A percentile compares a stretch with the other conserved stretches of the same genome.
phyloP scores from a whole-genome alignment of 2,329 filamentous ascomycete species.

The Podosphaera xanthii region DNA sequence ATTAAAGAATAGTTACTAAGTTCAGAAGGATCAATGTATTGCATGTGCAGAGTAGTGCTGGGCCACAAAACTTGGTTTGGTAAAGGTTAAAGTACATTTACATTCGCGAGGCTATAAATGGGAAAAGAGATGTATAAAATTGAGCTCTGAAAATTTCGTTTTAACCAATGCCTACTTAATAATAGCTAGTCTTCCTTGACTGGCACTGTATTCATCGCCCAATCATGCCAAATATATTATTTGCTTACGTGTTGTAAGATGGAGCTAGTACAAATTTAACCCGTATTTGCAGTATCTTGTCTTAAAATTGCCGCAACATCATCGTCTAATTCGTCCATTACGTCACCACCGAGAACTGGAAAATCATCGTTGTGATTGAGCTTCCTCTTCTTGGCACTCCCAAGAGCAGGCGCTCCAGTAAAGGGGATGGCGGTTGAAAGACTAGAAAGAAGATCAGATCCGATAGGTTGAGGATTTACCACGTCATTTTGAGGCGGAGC shows the following conservation, averaged over 20 bases:
- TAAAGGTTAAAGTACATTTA: background rate
- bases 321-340: constrained; percentile 28
- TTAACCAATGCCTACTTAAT: too few relatives aligned
- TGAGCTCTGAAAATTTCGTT: background rate
- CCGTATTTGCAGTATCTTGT: constrained; percentile 6
- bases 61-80: constrained; percentile 62
- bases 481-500: constrained; percentile 18
- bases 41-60: constrained; percentile 47
- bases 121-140: constrained; percentile 2
- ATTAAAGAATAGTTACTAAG: background rate
- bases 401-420: constrained; percentile 4
- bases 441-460: constrained; percentile 18
- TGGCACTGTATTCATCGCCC: background rate
- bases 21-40: constrained; percentile 32
- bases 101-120: background rate
- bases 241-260: too few relatives aligned
- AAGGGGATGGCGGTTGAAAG: constrained; percentile 17
- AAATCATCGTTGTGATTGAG: constrained; percentile 22
- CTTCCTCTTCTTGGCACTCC: constrained; percentile 24
- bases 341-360: constrained; percentile 24
- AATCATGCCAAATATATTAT: background rate
- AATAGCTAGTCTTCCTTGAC: background rate
- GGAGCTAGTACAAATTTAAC: too few relatives aligned
- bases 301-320: constrained; percentile 36
- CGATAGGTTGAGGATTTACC: background rate